These are phyloP conservation scores for Oemleria cerasiformis DNA, from an alignment of 306 rosid species.

Conservation along the genomic window DNA sequence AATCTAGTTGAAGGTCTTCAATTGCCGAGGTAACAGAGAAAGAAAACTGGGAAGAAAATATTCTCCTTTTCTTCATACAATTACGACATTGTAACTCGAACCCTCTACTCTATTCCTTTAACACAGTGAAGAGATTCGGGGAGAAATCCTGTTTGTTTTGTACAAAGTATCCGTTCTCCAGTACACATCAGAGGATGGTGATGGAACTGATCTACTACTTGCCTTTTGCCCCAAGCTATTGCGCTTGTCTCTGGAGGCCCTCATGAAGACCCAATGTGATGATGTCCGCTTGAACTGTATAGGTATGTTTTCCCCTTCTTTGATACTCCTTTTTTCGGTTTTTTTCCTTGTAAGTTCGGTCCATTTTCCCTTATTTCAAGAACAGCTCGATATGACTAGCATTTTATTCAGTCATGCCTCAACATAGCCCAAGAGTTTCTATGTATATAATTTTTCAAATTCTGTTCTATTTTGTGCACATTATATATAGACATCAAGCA, in stretches of 20 bases:
- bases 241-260: constrained; percentile 67
- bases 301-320: constrained; percentile 53
- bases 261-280: constrained; percentile 73
- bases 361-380: no score
- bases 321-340: no score
- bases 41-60: constrained; percentile 8
- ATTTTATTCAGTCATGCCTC: background rate
- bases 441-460: background rate
- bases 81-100: constrained; percentile 1
- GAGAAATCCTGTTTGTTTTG: constrained; percentile 79
- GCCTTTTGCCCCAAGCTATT: constrained; percentile 68
- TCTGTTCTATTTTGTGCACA: background rate
- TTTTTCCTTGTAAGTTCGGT: no score
- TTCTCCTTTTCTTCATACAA: constrained; percentile 4
- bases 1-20: constrained; percentile 80
- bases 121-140: constrained; percentile 84
- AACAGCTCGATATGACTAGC: background rate
- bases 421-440: background rate
- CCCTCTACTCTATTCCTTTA: constrained; percentile 11
- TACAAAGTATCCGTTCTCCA: constrained; percentile 60
- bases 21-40: constrained; percentile 64
- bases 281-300: constrained; percentile 87
- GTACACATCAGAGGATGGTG: constrained; percentile 43
- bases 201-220: constrained; percentile 53
- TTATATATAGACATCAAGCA: background rate